Evolutionary conservation across 2,329 filamentous ascomycete genomes (phyloP), one percentile per base, ranked within the genome.

Genomic region (Sporothrix humicola): DNA sequence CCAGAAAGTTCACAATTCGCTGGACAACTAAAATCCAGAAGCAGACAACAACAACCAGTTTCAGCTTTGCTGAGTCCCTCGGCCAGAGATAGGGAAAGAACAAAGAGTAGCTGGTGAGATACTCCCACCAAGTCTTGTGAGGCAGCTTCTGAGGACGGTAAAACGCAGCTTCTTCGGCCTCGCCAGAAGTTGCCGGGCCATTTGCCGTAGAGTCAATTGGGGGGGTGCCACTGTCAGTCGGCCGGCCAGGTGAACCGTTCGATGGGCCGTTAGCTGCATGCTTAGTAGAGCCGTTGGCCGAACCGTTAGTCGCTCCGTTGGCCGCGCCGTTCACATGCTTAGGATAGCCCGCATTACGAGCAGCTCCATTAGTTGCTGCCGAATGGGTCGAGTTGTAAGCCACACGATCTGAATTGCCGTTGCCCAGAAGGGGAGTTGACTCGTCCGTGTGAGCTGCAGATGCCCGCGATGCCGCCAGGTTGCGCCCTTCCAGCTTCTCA

Each of bases 71-170:
- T 52, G 93, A 91, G 79, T 95, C 95, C 78, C 91, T 92, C 0
- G 96, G 96, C 96, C 96, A 99, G 74, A 98, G 89, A 80, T 98
- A 99, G 0, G 95, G 95, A 81, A 98, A 97, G 83, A 99, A 97
- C 70, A 98, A 86, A 13, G 92, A 93, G 82, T 98, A 99, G 63
- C 95, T 94, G 76, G 92, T 91, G 75, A 98, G 85, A 81, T 99
- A 99, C 80, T 98, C 95, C 90, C 93, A 97, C 96, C 96, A 99
- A 71, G 91, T 96, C 77, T 93, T 94, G 77, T 93, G 92, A 2
- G 94, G 95, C 9, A 94, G 88, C 76, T 93, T 95, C 52, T 92
- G 92, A 1, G 95, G 95, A 77, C 95, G 92, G 81, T 97, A 97
- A 86, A 97, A 98, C 6, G 93, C 93, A 10, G 92, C 90, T 31